Percentiles rank a stretch among this genome's conserved stretches.
phyloP scores from a whole-genome alignment of 768 basidiomycete genomes.

The Lepiota venenata region DNA sequence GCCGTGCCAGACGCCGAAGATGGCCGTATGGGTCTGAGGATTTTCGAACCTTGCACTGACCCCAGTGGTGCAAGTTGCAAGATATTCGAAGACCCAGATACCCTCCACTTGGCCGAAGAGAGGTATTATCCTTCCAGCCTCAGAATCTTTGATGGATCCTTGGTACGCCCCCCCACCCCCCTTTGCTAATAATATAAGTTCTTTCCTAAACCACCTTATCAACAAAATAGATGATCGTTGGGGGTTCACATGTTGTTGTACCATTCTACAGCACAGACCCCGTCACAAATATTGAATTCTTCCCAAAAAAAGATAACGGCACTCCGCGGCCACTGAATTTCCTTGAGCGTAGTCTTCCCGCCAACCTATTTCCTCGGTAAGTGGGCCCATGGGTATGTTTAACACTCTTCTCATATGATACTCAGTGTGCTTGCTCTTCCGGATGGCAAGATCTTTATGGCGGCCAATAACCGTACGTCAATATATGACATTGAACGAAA shows the following conservation, averaged over 20 bases:
- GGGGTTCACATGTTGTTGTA: conserved; percentile 23
- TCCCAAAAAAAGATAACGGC: conserved; percentile 36
- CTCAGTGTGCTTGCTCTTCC: conserved; percentile 31
- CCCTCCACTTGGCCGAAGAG: conserved; percentile 30
- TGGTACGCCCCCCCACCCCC: too few species aligned
- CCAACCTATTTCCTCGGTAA: conserved; percentile 26
- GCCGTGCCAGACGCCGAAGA: conserved; percentile 24
- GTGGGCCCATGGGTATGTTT: not conserved
- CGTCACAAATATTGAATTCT: conserved; percentile 40
- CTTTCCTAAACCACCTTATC: not conserved
- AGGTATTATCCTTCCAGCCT: conserved; percentile 41
- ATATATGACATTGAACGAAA: conserved; percentile 36
- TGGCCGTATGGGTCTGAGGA: conserved; percentile 33
- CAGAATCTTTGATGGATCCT: conserved; percentile 28
- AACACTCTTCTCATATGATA: not conserved
- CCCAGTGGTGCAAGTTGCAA: conserved; percentile 26
- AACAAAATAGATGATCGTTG: conserved; percentile 22
- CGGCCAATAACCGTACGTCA: conserved; percentile 38
- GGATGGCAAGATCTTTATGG: conserved; percentile 38
- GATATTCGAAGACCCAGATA: conserved; percentile 31
- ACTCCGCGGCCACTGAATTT: conserved; percentile 24
- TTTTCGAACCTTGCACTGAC: conserved; percentile 38
- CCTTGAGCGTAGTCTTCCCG: conserved; percentile 25
- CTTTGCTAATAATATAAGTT: conserved; percentile 16
- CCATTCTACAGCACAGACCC: conserved; percentile 67